Percentiles rank a stretch among this genome's conserved stretches.
Evolutionary conservation across 208 protist species (phyloP).

Genomic region (Acanthamoeba sp.): DNA sequence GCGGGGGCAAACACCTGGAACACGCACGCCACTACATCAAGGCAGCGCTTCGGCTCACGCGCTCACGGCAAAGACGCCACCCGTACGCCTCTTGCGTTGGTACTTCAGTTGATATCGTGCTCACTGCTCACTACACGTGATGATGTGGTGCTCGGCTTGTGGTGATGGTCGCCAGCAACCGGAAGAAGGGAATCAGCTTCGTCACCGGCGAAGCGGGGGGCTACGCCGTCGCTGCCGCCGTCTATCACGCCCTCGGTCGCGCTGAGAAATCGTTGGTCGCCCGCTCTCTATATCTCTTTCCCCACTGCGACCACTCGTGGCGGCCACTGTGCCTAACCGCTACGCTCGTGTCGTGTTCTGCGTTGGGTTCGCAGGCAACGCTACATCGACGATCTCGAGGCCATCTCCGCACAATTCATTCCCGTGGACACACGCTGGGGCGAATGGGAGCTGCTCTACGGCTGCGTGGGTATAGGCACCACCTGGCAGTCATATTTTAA

Average conservation of each 20-base stretch:
- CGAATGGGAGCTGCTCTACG: slow-evolving; percentile 57
- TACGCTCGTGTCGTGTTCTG: no score
- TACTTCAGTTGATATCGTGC: neutral
- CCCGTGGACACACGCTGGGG: neutral
- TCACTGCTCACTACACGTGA: neutral
- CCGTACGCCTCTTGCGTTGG: neutral
- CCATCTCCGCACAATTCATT: neutral
- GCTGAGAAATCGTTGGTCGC: neutral
- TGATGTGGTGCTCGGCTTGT: no score
- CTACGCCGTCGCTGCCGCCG: slow-evolving; percentile 33
- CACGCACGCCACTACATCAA: slow-evolving; percentile 4
- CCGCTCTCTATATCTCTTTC: neutral
- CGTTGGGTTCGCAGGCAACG: neutral
- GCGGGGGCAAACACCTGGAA: neutral
- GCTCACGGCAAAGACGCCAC: neutral
- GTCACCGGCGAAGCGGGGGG: slow-evolving; percentile 5
- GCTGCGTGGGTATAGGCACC: neutral
- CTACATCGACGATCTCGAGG: neutral
- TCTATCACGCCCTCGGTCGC: slow-evolving; percentile 2
- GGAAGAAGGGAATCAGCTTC: slow-evolving; percentile 29
- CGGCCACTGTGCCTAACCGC: no score
- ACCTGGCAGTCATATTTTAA: no score
- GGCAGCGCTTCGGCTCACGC: neutral
- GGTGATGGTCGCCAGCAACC: neutral
- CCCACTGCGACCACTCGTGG: neutral